Base-by-base conservation (phyloP, 371 early-diverging fungal genomes). In the Modicella reniformis region DNA sequence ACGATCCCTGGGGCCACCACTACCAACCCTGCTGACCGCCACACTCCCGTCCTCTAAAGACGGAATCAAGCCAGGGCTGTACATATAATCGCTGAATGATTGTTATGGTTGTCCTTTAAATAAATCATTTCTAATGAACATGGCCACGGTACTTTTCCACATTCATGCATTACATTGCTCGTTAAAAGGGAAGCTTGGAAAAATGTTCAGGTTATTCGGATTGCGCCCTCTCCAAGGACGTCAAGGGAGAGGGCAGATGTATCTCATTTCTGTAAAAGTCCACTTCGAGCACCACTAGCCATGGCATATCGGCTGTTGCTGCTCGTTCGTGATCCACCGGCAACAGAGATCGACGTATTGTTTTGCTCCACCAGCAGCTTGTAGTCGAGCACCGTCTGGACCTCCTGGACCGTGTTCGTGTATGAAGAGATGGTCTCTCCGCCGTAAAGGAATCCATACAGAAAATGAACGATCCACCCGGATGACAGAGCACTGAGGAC, bases 251-350 rank as follows among this genome's bases (percentile, higher is more conserved):
- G 60, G 62, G 62, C 70, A 50, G 59, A 37, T 17, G 49, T 48
- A 53, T 70, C 65, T 74, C 75, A 74, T 69, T 72, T 66, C 49
- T 69, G 75, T 10, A 74, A 6, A 2, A 74, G 70, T 2, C 75
- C 47, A 1, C 47, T 51, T 19, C 64, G 74, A 8, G 50, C 60
- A 49, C 65, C 58, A 2, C n/a, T n/a, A 21, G 54, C 32, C n/a
- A n/a, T n/a, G 23, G 32, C 41, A 29, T 44, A 47, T 30, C 41
- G 47, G 30, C 34, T 32, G 10, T 25, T 59, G 52, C 60, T 58
- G 47, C 53, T 53, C 4, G n/a, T 30, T n/a, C 66, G 30, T 37
- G 50, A 37, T 28, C 53, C 62, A 26, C 13, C 40, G 0, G 26
- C 34, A 2, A 49, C 23, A 2, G 48, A 30, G 29, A 33, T 33